Base-by-base conservation (phyloP, 176 grass and related monocot genomes). In the Dactylis glomerata region DNA sequence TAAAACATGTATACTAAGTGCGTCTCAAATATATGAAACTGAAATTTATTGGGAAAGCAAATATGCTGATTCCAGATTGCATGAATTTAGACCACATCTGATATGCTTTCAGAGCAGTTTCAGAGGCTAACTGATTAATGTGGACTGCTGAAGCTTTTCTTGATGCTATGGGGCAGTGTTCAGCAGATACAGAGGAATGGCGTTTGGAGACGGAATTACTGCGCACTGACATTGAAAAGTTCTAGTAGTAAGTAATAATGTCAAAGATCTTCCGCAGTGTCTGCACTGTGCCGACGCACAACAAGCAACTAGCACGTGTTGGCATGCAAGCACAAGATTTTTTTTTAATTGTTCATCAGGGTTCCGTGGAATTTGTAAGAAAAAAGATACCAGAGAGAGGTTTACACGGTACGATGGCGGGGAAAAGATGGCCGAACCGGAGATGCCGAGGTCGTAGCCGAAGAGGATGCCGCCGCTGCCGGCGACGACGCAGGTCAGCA, bases 401-500 rank as follows among this genome's bases (percentile, higher is more conserved):
- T 17, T 32, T 17, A 32, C 61, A 32, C 0, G 31, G 31, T 66
- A 36, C 6, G 31, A 6, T 66, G 16, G 63, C 20, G 26, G 41
- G 17, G 44, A 1, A 28, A 50, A 32, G 71, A 74, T 31, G 26
- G 16, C 3, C 73, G 2, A 9, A 78, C 95, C 92, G 64, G 95
- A 97, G 76, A 97, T 84, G 81, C 95, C 92, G 56, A 97, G 92
- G 88, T 97, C 95, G 76, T 97, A 97, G 58, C 95, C 95, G 88
- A 92, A 97, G 87, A 97, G 95, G 38, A 97, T 37, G 59, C 95
- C 95, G 23, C 95, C 92, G 88, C 92, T 92, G 67, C 89, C 90
- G 26, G 95, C 95, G 36, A 94, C 86, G 27, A 89, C 74, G 70
- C 95, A 97, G 22, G 90, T 89, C 68, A 97, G 86, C 82, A 92